A percentile compares a stretch with the other conserved stretches of the same genome.
Conservation (phyloP, 208 protist genomes). For the Lotmaria passim region DNA sequence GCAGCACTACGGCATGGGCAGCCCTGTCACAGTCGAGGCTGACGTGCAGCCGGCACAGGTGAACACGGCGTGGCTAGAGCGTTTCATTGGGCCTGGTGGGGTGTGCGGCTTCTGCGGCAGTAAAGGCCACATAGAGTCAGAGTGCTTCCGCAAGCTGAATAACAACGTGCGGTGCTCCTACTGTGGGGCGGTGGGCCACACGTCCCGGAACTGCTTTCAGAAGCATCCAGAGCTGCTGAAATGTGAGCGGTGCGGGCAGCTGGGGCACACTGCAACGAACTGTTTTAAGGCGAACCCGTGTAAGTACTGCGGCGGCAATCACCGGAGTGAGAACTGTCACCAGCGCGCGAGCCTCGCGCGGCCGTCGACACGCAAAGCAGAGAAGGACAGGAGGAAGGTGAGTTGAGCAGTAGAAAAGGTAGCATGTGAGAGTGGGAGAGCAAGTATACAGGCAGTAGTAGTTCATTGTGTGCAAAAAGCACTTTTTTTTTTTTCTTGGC, state of each 20-base stretch:
- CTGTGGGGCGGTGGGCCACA: slow-evolving; percentile 84
- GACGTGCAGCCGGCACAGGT: slow-evolving; percentile 79
- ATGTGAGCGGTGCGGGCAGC: slow-evolving; percentile 82
- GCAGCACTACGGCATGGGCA: slow-evolving; percentile 68
- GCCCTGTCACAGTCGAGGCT: slow-evolving; percentile 64
- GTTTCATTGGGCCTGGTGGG: slow-evolving; percentile 81
- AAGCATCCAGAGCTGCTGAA: slow-evolving; percentile 87
- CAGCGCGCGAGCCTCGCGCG: slow-evolving; percentile 11
- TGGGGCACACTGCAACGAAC: slow-evolving; percentile 73
- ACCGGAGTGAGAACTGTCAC: slow-evolving; percentile 87
- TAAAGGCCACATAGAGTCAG: slow-evolving; percentile 79
- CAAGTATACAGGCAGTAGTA: no score
- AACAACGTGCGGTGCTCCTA: slow-evolving; percentile 42
- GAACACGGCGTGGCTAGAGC: slow-evolving; percentile 70
- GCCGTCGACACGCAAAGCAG: not conserved
- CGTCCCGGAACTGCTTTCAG: slow-evolving; percentile 68
- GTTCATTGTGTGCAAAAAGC: no score
- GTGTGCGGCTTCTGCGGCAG: slow-evolving; percentile 78
- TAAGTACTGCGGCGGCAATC: slow-evolving; percentile 85
- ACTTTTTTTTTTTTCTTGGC: no score
- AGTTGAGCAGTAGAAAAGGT: not conserved
- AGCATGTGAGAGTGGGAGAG: no score
- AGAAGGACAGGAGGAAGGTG: not conserved
- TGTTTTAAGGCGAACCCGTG: slow-evolving; percentile 90
- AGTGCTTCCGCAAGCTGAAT: slow-evolving; percentile 88